Percentiles rank a stretch among this genome's conserved stretches.
These are phyloP conservation scores for Starmerella powellii DNA, from an alignment of 805 yeast genomes.

Conservation along the genomic window DNA sequence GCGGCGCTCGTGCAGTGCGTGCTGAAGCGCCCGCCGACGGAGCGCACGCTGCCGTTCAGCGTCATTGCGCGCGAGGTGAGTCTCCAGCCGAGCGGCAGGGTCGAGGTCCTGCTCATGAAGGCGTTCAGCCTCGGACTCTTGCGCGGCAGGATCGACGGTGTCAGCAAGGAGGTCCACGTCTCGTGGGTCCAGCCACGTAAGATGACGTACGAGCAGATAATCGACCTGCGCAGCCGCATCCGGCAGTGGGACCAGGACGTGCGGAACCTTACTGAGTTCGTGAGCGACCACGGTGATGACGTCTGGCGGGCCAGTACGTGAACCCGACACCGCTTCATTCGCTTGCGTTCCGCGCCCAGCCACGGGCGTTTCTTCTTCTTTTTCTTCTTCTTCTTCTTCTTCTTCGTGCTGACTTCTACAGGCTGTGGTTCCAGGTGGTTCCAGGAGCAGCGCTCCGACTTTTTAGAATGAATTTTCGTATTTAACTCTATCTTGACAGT, in stretches of 20 bases:
- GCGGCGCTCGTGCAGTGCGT: constrained; percentile 84
- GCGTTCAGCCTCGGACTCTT: constrained; percentile 74
- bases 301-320: constrained; percentile 46
- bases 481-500: no score
- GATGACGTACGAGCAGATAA: constrained; percentile 70
- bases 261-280: constrained; percentile 46
- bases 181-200: constrained; percentile 96
- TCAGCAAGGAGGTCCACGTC: constrained; percentile 60
- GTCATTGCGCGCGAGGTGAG: constrained; percentile 66
- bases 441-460: no score
- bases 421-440: no score
- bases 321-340: no score
- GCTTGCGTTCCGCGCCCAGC: no score
- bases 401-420: no score
- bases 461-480: no score
- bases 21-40: constrained; percentile 53
- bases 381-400: no score
- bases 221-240: constrained; percentile 59
- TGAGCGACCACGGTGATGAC: constrained; percentile 49
- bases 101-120: constrained; percentile 84
- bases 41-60: constrained; percentile 58
- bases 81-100: constrained; percentile 49
- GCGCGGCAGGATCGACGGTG: constrained; percentile 85
- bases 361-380: no score
- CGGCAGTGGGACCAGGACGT: constrained; percentile 71